These are phyloP conservation scores for Plasmodium gonderi DNA, from an alignment of 169 alveolate genomes.

Conservation along the genomic window DNA sequence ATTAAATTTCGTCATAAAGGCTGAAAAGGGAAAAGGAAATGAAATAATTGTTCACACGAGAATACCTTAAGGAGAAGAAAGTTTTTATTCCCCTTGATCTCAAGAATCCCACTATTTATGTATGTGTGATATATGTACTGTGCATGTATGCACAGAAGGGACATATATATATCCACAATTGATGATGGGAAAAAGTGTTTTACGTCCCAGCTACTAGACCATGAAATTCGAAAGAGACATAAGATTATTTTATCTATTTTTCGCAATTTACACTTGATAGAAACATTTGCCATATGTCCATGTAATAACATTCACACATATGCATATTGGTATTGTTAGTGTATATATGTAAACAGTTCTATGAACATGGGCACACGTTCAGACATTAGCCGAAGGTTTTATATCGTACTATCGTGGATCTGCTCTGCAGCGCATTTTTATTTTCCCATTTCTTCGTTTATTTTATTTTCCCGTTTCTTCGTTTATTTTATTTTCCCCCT, in stretches of 20 bases:
- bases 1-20: constrained; percentile 38
- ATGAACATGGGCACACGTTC: background rate
- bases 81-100: background rate
- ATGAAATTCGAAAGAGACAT: too few relatives aligned
- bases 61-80: constrained; percentile 33
- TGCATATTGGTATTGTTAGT: too few relatives aligned
- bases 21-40: constrained; percentile 66
- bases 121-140: background rate
- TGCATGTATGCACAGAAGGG: too few relatives aligned
- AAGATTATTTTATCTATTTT: too few relatives aligned
- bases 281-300: too few relatives aligned
- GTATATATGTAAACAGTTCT: too few relatives aligned
- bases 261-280: too few relatives aligned
- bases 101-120: background rate
- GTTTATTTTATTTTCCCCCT: background rate
- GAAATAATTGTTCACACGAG: constrained; percentile 68
- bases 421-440: background rate
- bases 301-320: too few relatives aligned
- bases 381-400: too few relatives aligned
- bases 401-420: background rate
- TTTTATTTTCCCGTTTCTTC: background rate
- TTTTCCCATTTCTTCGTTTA: background rate
- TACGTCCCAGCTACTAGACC: too few relatives aligned
- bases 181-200: too few relatives aligned
- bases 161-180: too few relatives aligned